Conservation (phyloP, 352 stramenopile genomes). For the Phytophthora kernoviae region DNA sequence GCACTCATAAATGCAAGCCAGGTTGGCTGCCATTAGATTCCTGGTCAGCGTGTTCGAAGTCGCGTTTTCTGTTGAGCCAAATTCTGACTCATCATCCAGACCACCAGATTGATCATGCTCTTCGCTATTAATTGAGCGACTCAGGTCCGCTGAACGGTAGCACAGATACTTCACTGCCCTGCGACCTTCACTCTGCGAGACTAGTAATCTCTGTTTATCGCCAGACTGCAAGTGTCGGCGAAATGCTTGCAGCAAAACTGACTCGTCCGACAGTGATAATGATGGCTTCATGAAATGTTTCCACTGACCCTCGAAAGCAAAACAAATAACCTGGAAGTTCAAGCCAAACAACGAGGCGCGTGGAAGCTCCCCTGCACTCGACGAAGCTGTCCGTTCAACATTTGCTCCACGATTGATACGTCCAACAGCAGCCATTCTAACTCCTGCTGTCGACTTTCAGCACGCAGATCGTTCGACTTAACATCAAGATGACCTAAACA, state of each 20-base stretch:
- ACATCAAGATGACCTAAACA: conserved; percentile 16
- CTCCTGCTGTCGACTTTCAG: conserved; percentile 17
- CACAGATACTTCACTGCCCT: conserved; percentile 60
- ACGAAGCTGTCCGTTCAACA: conserved; percentile 38
- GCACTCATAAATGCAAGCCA: conserved; percentile 46
- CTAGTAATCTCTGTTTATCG: conserved; percentile 26
- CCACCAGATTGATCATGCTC: conserved; percentile 35
- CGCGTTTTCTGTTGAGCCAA: conserved; percentile 2
- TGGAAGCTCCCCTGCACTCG: conserved; percentile 34
- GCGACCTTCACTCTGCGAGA: conserved; percentile 47
- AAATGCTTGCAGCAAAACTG: conserved; percentile 56
- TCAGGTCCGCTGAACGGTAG: conserved; percentile 31
- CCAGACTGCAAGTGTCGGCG: conserved; percentile 38
- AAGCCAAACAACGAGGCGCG: conserved; percentile 55
- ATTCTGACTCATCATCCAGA: conserved; percentile 23
- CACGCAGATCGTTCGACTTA: neutral
- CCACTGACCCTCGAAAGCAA: conserved; percentile 54
- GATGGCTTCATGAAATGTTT: conserved; percentile 31
- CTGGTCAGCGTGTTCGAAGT: conserved; percentile 18
- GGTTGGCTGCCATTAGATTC: conserved; percentile 30
- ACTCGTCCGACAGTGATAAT: conserved; percentile 49
- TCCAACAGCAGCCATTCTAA: conserved; percentile 43
- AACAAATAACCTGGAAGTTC: conserved; percentile 51
- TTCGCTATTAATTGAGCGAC: conserved; percentile 29
- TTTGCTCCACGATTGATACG: conserved; percentile 33